These are phyloP conservation scores for Colletotrichum lini DNA, from an alignment of 2,329 filamentous ascomycete species.

Conservation along the genomic window DNA sequence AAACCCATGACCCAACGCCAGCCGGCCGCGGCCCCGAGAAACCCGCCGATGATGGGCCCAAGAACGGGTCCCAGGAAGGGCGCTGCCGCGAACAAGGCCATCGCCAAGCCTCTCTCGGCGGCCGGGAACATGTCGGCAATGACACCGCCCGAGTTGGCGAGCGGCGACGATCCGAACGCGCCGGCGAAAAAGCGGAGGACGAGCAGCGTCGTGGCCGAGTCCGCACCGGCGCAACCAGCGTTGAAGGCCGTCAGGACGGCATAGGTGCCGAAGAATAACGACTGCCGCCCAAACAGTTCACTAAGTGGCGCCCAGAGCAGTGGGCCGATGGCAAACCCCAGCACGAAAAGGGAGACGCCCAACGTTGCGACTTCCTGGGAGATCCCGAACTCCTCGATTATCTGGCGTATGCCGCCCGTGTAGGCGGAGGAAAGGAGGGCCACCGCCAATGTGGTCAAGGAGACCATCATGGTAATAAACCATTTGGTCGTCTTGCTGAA, in stretches of 20 bases:
- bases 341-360: constrained; percentile 62
- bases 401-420: constrained; percentile 64
- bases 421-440: constrained; percentile 75
- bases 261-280: constrained; percentile 71
- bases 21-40: constrained; percentile 73
- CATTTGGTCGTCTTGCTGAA: constrained; percentile 70
- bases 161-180: constrained; percentile 71
- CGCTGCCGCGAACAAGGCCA: constrained; percentile 74
- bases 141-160: constrained; percentile 74
- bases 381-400: constrained; percentile 66
- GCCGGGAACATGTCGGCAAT: constrained; percentile 73
- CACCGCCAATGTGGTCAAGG: constrained; percentile 74
- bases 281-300: constrained; percentile 72
- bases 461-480: constrained; percentile 70
- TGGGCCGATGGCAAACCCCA: constrained; percentile 70
- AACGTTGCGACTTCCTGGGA: constrained; percentile 60
- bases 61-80: constrained; percentile 76
- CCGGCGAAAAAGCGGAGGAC: constrained; percentile 77
- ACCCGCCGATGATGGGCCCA: constrained; percentile 77
- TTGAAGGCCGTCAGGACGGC: constrained; percentile 72
- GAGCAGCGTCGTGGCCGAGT: constrained; percentile 71
- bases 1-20: constrained; percentile 81
- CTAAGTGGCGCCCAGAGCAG: constrained; percentile 75
- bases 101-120: constrained; percentile 68
- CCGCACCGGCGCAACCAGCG: constrained; percentile 68